phyloP scores from a whole-genome alignment of 2,329 filamentous ascomycete species.

The Nigrograna mackinnonii region DNA sequence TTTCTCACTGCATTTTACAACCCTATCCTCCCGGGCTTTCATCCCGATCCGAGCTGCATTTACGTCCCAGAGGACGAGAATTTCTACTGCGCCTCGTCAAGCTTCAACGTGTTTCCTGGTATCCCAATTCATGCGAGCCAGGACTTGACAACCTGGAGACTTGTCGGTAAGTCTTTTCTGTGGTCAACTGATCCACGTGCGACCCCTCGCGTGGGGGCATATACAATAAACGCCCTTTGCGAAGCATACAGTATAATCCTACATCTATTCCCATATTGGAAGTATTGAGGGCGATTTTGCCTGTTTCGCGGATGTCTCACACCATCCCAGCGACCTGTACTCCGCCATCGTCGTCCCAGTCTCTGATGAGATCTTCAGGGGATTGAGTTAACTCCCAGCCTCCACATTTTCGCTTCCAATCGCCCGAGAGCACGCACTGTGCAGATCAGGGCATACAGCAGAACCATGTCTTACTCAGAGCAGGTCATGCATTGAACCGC shows the following conservation, averaged over 20 bases:
- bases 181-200: not conserved
- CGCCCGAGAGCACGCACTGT: slow-evolving; percentile 3
- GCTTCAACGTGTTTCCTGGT: slow-evolving; percentile 58
- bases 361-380: slow-evolving; percentile 10
- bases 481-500: slow-evolving; percentile 39
- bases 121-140: slow-evolving; percentile 54
- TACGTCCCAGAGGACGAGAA: slow-evolving; percentile 47
- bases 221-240: no score
- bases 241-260: slow-evolving; percentile 5
- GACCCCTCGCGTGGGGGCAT: no score
- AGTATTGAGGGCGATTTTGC: slow-evolving; percentile 4
- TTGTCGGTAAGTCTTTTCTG: slow-evolving; percentile 39
- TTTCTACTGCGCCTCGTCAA: slow-evolving; percentile 57
- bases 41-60: slow-evolving; percentile 54
- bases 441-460: not conserved
- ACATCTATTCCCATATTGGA: slow-evolving; percentile 3
- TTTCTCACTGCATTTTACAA: slow-evolving; percentile 32
- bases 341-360: not conserved
- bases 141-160: slow-evolving; percentile 56
- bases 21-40: slow-evolving; percentile 55
- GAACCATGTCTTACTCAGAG: not conserved
- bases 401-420: slow-evolving; percentile 11
- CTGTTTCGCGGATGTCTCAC: slow-evolving; percentile 1
- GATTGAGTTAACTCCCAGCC: not conserved
- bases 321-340: not conserved